Evolutionary conservation across 2,329 filamentous ascomycete genomes (phyloP), one percentile per base, ranked within the genome.

Genomic region (Pseudocercospora fijiensis): DNA sequence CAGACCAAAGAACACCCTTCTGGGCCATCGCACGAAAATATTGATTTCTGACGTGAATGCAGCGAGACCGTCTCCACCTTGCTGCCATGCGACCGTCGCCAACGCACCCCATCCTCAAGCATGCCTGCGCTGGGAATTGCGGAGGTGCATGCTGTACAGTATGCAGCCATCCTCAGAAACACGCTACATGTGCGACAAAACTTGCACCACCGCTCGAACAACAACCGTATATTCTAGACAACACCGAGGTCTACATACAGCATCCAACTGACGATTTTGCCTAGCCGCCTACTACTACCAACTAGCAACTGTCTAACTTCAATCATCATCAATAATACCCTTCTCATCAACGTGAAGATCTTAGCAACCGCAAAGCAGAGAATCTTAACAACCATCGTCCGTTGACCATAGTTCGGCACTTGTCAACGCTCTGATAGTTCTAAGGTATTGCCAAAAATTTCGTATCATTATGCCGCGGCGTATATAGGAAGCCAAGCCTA

Each of bases 61-160:
- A 33, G 30, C 30, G 30, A 2, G 8, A 13, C 13, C 30, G 13
- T 11, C 13, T 11, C 30, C 28, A 30, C 7, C 11, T 33, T 13
- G 30, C 30, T 33, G 30, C 8, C 30, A 33, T 33, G 30, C 30
- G 16, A 11, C 16, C 10, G 30, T 16, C 47, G 49, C 47, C 45
- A 51, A 60, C 26, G 45, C 47, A 53, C 33, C 58, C 45, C 58
- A 58, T 45, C 49, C 24, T 49, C 43, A 11, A 45, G 24, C 28
- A n/a, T 47, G 33, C 41, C 57, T 47, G 41, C 37, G 49, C 26
- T 33, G 22, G 22, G 4, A 28, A 37, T 37, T 26, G 53, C 28
- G 53, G 20, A 33, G 33, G 20, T 56, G 53, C n/a, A 41, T 20
- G 27, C 20, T n/a, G 28, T 37, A 28, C 30, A 22, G 22, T 24